These are phyloP conservation scores for Aspergillus aculeatinus DNA, from an alignment of 2,329 filamentous ascomycete genomes.

Conservation along the genomic window DNA sequence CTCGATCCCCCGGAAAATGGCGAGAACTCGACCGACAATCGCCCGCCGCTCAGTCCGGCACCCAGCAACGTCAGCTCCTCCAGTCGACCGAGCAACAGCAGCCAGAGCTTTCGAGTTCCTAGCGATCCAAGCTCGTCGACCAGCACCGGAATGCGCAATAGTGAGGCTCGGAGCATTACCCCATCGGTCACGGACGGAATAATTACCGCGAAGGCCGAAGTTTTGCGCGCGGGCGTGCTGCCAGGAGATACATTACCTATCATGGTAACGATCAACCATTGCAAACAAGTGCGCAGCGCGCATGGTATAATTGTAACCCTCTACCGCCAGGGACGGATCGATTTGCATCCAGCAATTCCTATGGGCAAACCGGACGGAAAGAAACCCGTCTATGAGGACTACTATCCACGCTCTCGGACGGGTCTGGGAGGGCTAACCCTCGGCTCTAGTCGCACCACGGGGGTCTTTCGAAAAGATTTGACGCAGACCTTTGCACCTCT, in stretches of 20 bases:
- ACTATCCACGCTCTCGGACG: slow-evolving; percentile 82
- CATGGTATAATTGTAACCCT: slow-evolving; percentile 91
- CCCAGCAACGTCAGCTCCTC: slow-evolving; percentile 70
- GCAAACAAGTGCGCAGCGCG: slow-evolving; percentile 83
- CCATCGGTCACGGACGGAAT: slow-evolving; percentile 66
- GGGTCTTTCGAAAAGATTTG: slow-evolving; percentile 93
- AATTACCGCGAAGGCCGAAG: slow-evolving; percentile 82
- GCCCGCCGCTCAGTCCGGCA: slow-evolving; percentile 47
- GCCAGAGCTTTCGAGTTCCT: slow-evolving; percentile 56
- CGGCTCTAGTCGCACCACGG: slow-evolving; percentile 80
- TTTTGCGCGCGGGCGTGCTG: slow-evolving; percentile 78
- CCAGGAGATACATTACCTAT: slow-evolving; percentile 81
- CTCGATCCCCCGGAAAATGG: slow-evolving; percentile 46
- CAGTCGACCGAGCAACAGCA: slow-evolving; percentile 67
- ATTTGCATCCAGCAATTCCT: slow-evolving; percentile 67
- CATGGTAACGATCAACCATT: slow-evolving; percentile 79
- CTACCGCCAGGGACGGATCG: slow-evolving; percentile 86
- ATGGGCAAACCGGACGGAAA: slow-evolving; percentile 63
- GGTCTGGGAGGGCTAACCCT: slow-evolving; percentile 83
- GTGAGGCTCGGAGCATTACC: slow-evolving; percentile 52
- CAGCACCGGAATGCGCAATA: slow-evolving; percentile 42
- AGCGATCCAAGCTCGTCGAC: slow-evolving; percentile 43
- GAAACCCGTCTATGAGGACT: slow-evolving; percentile 74
- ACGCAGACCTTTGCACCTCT: slow-evolving; percentile 85
- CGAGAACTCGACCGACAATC: slow-evolving; percentile 32